phyloP scores from a whole-genome alignment of 2,329 filamentous ascomycete species.

The Diaporthe vexans region DNA sequence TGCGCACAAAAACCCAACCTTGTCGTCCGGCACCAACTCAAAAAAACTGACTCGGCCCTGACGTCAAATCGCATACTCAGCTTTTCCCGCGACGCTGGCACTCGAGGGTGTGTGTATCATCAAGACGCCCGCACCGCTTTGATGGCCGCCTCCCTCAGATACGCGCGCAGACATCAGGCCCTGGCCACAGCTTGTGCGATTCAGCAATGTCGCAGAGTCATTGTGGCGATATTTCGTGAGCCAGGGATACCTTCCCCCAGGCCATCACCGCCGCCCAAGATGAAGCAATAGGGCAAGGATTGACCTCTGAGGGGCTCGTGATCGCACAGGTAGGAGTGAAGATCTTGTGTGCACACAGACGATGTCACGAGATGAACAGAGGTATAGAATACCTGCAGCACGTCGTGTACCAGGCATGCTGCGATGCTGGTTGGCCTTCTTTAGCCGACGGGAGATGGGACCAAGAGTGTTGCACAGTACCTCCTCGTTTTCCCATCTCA shows the following conservation, averaged over 20 bases:
- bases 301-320: slow-evolving; percentile 15
- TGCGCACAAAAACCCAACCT: slow-evolving; percentile 18
- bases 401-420: not conserved
- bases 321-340: slow-evolving; percentile 16
- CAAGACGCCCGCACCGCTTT: slow-evolving; percentile 2
- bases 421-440: slow-evolving; percentile 3
- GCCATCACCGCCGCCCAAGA: not conserved
- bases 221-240: slow-evolving; percentile 23
- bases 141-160: not conserved
- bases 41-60: slow-evolving; percentile 25
- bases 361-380: slow-evolving; percentile 14
- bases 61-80: slow-evolving; percentile 27
- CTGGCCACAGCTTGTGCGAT: not conserved
- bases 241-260: slow-evolving; percentile 21
- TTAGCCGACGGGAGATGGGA: slow-evolving; percentile 23
- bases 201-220: slow-evolving; percentile 22
- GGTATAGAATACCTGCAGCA: slow-evolving; percentile 7
- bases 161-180: not conserved
- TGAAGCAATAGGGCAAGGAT: slow-evolving; percentile 30
- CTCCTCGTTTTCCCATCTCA: not conserved
- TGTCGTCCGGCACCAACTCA: slow-evolving; percentile 12
- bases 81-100: not conserved
- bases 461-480: not conserved
- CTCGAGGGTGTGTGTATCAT: slow-evolving; percentile 27
- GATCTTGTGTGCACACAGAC: slow-evolving; percentile 12